Base-by-base conservation (phyloP, 176 grass and related monocot species). In the Phyllostachys edulis region DNA sequence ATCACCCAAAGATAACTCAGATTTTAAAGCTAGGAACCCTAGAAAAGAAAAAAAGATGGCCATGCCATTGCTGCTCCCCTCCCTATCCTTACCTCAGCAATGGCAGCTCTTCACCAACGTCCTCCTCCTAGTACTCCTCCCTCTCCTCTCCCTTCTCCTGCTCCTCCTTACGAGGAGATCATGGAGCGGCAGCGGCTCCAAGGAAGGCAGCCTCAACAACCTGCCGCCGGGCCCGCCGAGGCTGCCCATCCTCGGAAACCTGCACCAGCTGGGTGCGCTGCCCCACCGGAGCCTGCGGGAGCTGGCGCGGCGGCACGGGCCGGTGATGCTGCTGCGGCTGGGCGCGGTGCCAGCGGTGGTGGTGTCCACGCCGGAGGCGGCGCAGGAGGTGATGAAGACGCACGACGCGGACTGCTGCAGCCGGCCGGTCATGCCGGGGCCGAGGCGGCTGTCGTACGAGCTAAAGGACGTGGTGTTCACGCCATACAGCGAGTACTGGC, bases 221-320 rank as follows among this genome's bases (percentile, higher is more conserved):
- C 63, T 88, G 12, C 90, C 93, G 7, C 93, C 90, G 5, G 83
- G 88, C 0, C 90, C 88, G 0, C 10, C 69, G 4, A 1, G 49
- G 50, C 12, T 92, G 36, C 90, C 90, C 1, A n/a, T 95, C 45
- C n/a, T 95, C 0, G 93, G 93, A 23, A 89, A 90, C 80, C 84
- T 95, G 41, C 85, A 87, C 86, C 90, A 95, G 67, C 20, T 95
- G 5, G 86, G 83, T 16, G 6, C 66, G 55, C 79, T 90, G 32
- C 93, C 90, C 51, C 93, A 95, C 81, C 82, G 20, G 23, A 77
- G 79, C 82, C 84, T 92, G 21, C 69, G 75, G 2, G 79, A 83
- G 0, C 73, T 95, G 49, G 55, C 90, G 34, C 9, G 70, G 65
- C 85, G 45, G 18, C 82, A 80, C 32, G 87, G 91, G 0, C 74